Evolutionary conservation across 2,329 filamentous ascomycete species (phyloP).

Genomic region (Clonostachys byssicola): DNA sequence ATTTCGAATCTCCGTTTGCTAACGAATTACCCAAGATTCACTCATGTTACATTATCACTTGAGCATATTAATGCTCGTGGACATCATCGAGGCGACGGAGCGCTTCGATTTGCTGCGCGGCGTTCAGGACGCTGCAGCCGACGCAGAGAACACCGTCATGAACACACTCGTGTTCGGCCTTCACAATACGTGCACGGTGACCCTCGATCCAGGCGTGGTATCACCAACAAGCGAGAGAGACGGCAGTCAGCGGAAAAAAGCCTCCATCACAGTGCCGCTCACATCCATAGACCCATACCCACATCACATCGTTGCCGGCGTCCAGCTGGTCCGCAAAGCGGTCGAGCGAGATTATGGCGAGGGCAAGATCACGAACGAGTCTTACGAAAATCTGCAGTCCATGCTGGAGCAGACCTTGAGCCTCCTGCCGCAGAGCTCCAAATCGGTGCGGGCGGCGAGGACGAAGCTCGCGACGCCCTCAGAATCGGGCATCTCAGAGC

Average conservation of each 20-base stretch:
- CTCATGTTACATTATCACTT: slow-evolving; percentile 25
- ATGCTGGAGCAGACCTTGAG: slow-evolving; percentile 16
- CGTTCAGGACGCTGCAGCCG: slow-evolving; percentile 12
- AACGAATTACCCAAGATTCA: slow-evolving; percentile 12
- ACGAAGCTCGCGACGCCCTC: slow-evolving; percentile 9
- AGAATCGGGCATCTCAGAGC: not conserved
- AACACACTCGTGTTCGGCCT: slow-evolving; percentile 21
- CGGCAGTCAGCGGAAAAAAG: not conserved
- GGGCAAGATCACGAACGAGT: slow-evolving; percentile 16
- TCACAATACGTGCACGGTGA: slow-evolving; percentile 15
- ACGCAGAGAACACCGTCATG: slow-evolving; percentile 22
- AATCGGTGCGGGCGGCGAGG: slow-evolving; percentile 20
- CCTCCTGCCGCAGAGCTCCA: slow-evolving; percentile 20
- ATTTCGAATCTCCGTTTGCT: not conserved
- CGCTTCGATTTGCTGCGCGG: slow-evolving; percentile 16
- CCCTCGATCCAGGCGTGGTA: not conserved
- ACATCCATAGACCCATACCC: slow-evolving; percentile 24
- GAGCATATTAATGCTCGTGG: slow-evolving; percentile 21
- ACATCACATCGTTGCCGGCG: slow-evolving; percentile 20
- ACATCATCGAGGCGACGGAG: slow-evolving; percentile 19
- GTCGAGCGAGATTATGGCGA: slow-evolving; percentile 17
- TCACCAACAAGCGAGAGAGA: not conserved
- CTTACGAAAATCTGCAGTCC: slow-evolving; percentile 14
- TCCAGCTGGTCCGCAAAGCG: slow-evolving; percentile 19
- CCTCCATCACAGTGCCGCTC: slow-evolving; percentile 14